Evolutionary conservation across 2,329 filamentous ascomycete species (phyloP).

Genomic region (Cladobotryum mycophilum): DNA sequence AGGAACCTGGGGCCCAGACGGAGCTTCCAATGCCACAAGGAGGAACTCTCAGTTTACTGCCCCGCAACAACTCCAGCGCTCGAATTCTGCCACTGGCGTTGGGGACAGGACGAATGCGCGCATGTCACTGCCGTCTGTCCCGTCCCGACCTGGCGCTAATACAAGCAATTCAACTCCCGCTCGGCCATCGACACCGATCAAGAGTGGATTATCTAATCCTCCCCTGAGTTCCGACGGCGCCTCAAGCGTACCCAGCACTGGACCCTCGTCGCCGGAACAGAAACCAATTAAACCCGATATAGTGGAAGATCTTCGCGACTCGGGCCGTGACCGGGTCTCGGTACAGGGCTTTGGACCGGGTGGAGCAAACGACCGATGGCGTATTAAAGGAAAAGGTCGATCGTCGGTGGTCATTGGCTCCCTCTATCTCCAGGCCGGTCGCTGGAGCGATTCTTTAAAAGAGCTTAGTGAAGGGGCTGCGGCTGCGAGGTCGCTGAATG

Average conservation of each 20-base stretch:
- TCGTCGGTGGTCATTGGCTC: slow-evolving; percentile 75
- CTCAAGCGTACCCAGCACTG: slow-evolving; percentile 28
- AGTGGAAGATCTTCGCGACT: slow-evolving; percentile 41
- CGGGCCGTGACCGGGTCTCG: slow-evolving; percentile 50
- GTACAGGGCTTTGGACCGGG: slow-evolving; percentile 67
- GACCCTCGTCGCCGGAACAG: slow-evolving; percentile 37
- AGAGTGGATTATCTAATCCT: slow-evolving; percentile 42
- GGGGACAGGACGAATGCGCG: slow-evolving; percentile 57
- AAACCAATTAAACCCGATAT: slow-evolving; percentile 31
- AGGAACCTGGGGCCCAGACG: slow-evolving; percentile 34
- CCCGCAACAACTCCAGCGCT: slow-evolving; percentile 38
- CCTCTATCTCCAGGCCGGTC: slow-evolving; percentile 80
- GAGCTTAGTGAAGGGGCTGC: slow-evolving; percentile 76
- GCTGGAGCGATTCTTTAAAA: slow-evolving; percentile 82
- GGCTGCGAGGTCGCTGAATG: slow-evolving; percentile 70
- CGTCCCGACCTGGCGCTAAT: slow-evolving; percentile 37
- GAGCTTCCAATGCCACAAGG: slow-evolving; percentile 33
- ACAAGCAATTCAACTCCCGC: slow-evolving; percentile 41
- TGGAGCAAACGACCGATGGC: slow-evolving; percentile 68
- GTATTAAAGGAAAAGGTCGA: slow-evolving; percentile 74
- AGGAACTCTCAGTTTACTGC: slow-evolving; percentile 51
- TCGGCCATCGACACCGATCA: slow-evolving; percentile 46
- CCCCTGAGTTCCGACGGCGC: slow-evolving; percentile 45
- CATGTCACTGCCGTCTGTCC: slow-evolving; percentile 75
- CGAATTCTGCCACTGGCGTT: slow-evolving; percentile 46